Evolutionary conservation across 2,329 filamentous ascomycete species (phyloP).

Genomic region (Epichloe bromicola): DNA sequence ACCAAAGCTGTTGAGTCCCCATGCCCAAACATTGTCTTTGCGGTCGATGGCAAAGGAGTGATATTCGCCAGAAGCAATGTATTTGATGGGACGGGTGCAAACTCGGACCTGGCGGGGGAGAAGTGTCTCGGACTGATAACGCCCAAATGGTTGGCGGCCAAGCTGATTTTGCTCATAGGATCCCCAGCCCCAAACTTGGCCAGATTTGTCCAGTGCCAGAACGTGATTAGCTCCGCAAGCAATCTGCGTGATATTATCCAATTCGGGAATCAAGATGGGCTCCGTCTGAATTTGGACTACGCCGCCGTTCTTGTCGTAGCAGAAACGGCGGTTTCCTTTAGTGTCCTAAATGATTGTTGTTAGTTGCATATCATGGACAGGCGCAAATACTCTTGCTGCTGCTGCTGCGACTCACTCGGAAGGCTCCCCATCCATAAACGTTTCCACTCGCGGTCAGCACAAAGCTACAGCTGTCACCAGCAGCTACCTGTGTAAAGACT

Average conservation of each 20-base stretch:
- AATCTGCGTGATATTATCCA: slow-evolving; percentile 53
- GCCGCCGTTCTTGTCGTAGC: slow-evolving; percentile 37
- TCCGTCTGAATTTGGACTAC: slow-evolving; percentile 33
- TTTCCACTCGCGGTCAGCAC: slow-evolving; percentile 61
- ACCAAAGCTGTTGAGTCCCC: slow-evolving; percentile 80
- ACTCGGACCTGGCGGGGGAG: slow-evolving; percentile 44
- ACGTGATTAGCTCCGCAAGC: slow-evolving; percentile 59
- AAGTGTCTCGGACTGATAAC: slow-evolving; percentile 50
- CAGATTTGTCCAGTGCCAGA: slow-evolving; percentile 51
- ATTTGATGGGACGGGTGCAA: slow-evolving; percentile 43
- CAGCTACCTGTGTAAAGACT: slow-evolving; percentile 50
- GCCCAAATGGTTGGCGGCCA: slow-evolving; percentile 44
- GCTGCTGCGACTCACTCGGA: slow-evolving; percentile 40
- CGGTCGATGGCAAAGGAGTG: slow-evolving; percentile 71
- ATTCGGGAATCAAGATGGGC: slow-evolving; percentile 43
- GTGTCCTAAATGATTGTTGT: slow-evolving; percentile 1
- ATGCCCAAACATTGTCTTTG: slow-evolving; percentile 59
- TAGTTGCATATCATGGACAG: background rate
- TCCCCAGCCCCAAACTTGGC: slow-evolving; percentile 58
- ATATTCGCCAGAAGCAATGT: slow-evolving; percentile 55
- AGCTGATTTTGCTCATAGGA: slow-evolving; percentile 55
- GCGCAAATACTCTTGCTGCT: slow-evolving; percentile 27
- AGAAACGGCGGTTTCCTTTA: slow-evolving; percentile 23
- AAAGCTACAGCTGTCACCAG: slow-evolving; percentile 64
- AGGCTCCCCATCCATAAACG: slow-evolving; percentile 77